Evolutionary conservation across 1,284 basidiomycete genomes (phyloP).

Genomic region (Puccinia polysora): DNA sequence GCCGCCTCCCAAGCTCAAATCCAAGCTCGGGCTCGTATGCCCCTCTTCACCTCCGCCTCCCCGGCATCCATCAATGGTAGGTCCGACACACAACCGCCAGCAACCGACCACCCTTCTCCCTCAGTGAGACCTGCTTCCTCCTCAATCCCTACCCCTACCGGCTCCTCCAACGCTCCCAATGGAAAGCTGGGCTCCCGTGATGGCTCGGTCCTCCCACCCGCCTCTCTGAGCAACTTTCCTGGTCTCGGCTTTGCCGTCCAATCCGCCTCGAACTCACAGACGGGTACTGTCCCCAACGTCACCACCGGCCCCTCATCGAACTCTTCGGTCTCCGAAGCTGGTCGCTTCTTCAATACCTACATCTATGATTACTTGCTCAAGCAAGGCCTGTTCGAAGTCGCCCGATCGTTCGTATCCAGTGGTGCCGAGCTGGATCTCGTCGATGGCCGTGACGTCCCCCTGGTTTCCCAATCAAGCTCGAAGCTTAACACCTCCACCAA

Average conservation of each 20-base stretch:
- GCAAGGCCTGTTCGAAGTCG: conserved; percentile 41
- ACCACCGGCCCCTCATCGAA: conserved; percentile 3
- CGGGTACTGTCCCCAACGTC: background rate
- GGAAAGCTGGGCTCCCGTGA: conserved; percentile 16
- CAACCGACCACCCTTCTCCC: background rate
- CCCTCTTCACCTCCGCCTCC: background rate
- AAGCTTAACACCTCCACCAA: background rate
- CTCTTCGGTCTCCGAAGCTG: background rate
- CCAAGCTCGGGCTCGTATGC: conserved; percentile 1
- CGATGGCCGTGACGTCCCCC: background rate
- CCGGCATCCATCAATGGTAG: no score
- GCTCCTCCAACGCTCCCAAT: background rate
- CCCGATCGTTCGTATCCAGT: conserved; percentile 26
- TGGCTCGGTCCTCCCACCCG: conserved; percentile 10
- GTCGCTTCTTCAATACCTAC: conserved; percentile 41
- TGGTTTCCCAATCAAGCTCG: background rate
- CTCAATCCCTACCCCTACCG: background rate
- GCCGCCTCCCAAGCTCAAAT: background rate
- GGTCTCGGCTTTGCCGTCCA: conserved; percentile 7
- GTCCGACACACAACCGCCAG: background rate
- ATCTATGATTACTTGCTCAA: conserved; percentile 40
- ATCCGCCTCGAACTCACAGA: background rate
- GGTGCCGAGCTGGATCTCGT: conserved; percentile 35
- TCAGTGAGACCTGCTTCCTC: background rate
- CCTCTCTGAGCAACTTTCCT: conserved; percentile 16